These are phyloP conservation scores for Moesziomyces antarcticus DNA, from an alignment of 1,284 basidiomycete genomes.

Conservation along the genomic window DNA sequence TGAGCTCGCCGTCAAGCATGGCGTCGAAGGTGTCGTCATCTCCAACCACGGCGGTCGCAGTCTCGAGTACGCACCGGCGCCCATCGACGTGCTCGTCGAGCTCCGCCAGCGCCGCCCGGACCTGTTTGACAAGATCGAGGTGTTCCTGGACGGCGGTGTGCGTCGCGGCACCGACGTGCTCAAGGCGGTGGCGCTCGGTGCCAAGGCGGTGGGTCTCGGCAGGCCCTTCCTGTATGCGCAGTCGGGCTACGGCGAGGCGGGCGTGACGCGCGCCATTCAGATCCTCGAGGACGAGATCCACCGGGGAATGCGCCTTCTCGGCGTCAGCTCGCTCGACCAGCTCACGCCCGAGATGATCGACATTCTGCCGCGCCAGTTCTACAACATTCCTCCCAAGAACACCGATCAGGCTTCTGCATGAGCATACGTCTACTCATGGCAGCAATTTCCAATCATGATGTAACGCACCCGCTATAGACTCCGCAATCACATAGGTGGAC, in stretches of 20 bases:
- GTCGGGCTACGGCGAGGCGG: slow-evolving; percentile 85
- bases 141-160: slow-evolving; percentile 90
- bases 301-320: slow-evolving; percentile 81
- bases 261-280: slow-evolving; percentile 78
- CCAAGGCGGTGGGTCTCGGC: slow-evolving; percentile 87
- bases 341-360: slow-evolving; percentile 82
- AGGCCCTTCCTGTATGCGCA: slow-evolving; percentile 91
- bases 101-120: slow-evolving; percentile 74
- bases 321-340: slow-evolving; percentile 77
- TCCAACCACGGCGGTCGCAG: slow-evolving; percentile 70
- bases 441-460: background rate
- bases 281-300: slow-evolving; percentile 83
- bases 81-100: slow-evolving; percentile 71
- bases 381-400: slow-evolving; percentile 12
- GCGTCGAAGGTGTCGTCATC: slow-evolving; percentile 70
- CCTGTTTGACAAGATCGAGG: slow-evolving; percentile 74
- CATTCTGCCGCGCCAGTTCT: slow-evolving; percentile 51
- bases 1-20: slow-evolving; percentile 73
- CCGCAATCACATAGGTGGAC: no score
- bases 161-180: slow-evolving; percentile 79
- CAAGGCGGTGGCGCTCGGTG: slow-evolving; percentile 85
- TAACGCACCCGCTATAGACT: background rate
- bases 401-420: slow-evolving; percentile 2
- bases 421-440: background rate
- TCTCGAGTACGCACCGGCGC: slow-evolving; percentile 62